These are phyloP conservation scores for Tephrocybe sp. DNA, from an alignment of 768 basidiomycete species.

Conservation along the genomic window DNA sequence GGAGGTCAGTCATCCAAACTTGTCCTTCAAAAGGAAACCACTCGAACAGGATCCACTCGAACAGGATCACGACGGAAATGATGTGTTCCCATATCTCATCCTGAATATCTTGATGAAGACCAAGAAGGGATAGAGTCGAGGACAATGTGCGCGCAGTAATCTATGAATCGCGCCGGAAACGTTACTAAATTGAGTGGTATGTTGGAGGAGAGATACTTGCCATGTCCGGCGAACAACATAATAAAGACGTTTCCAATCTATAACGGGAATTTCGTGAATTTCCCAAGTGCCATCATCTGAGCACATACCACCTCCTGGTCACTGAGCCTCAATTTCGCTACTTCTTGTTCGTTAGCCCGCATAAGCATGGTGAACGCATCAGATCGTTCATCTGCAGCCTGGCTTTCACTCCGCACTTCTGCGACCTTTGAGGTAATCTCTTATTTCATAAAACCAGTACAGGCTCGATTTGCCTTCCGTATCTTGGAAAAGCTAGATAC, in stretches of 20 bases:
- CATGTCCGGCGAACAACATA: slow-evolving; percentile 56
- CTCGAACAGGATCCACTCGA: slow-evolving; percentile 21
- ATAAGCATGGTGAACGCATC: slow-evolving; percentile 43
- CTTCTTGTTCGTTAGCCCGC: slow-evolving; percentile 41
- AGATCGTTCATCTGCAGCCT: slow-evolving; percentile 3
- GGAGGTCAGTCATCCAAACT: background rate
- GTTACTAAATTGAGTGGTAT: too few species aligned
- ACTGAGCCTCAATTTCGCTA: slow-evolving; percentile 32
- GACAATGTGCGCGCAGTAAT: slow-evolving; percentile 42
- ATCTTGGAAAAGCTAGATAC: slow-evolving; percentile 22
- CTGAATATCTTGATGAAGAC: slow-evolving; percentile 38
- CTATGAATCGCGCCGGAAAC: slow-evolving; percentile 21
- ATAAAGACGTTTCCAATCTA: slow-evolving; percentile 52
- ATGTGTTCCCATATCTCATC: slow-evolving; percentile 38
- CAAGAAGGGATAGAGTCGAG: slow-evolving; percentile 37
- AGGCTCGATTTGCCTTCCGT: slow-evolving; percentile 24
- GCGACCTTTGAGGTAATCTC: slow-evolving; percentile 30
- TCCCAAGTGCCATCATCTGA: background rate
- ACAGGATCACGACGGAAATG: slow-evolving; percentile 29
- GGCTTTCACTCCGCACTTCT: slow-evolving; percentile 16
- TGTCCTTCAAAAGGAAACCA: background rate
- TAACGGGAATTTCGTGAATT: background rate
- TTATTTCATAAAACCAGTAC: slow-evolving; percentile 32
- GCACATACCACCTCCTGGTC: slow-evolving; percentile 36
- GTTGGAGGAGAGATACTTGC: slow-evolving; percentile 21